phyloP scores from a whole-genome alignment of 257 asterid species.

The Primulina tabacum region DNA sequence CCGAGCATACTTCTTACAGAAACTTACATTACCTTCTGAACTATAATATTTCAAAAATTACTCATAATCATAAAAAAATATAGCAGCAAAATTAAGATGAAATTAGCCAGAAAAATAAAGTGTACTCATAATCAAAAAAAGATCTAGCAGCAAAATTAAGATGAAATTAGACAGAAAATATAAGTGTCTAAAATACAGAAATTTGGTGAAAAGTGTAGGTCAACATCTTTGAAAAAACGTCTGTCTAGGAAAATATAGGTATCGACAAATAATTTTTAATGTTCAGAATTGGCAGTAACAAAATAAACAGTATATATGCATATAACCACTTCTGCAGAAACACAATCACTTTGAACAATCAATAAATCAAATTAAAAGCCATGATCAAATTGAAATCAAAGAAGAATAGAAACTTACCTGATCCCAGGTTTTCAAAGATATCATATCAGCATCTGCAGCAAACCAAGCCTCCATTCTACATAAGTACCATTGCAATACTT shows the following conservation, averaged over 20 bases:
- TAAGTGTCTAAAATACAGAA: constrained; percentile 9
- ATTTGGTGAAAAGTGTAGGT: neutral
- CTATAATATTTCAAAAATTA: too few species aligned
- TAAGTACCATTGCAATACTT: constrained; percentile 94
- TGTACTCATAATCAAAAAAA: neutral
- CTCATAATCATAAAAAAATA: neutral
- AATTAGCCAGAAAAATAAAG: neutral
- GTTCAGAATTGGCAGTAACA: constrained; percentile 6
- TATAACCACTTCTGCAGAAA: constrained; percentile 3
- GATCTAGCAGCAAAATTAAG: neutral
- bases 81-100: neutral
- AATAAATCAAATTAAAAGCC: constrained; percentile 15
- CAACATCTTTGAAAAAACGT: constrained; percentile 16
- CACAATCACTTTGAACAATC: constrained; percentile 13
- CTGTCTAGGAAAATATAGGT: neutral
- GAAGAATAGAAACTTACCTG: constrained; percentile 50
- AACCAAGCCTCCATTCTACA: constrained; percentile 99
- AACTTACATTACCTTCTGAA: neutral
- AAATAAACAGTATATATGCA: constrained; percentile 1
- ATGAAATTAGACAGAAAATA: neutral
- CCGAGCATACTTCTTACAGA: constrained; percentile 5
- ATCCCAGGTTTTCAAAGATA: constrained; percentile 97
- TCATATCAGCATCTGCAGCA: constrained; percentile 99
- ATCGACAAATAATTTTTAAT: neutral
- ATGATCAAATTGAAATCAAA: constrained; percentile 10